phyloP scores from a whole-genome alignment of 148 eudicot genomes.

The Euryodendron excelsum region DNA sequence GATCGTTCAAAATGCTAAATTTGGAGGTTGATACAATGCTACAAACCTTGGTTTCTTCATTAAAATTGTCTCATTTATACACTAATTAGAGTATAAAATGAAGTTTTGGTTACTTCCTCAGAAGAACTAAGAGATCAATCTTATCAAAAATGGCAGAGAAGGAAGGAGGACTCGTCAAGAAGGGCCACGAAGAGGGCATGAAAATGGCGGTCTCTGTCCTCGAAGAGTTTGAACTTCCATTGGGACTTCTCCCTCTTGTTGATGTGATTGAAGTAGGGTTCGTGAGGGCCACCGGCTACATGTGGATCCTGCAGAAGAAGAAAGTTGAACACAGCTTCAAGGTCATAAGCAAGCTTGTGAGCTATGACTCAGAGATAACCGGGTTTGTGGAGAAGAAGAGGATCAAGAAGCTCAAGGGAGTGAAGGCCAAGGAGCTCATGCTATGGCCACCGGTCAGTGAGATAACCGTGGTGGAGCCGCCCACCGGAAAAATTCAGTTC shows the following conservation, averaged over 20 bases:
- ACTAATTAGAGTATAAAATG: neutral
- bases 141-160: constrained; percentile 9
- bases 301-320: constrained; percentile 6
- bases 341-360: neutral
- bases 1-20: too few relatives aligned
- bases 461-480: neutral
- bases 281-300: constrained; percentile 2
- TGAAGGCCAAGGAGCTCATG: neutral
- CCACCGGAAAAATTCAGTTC: neutral
- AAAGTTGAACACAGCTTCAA: constrained; percentile 5
- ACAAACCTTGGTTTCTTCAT: constrained; percentile 1
- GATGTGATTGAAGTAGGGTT: constrained; percentile 11
- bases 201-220: neutral
- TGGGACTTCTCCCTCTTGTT: constrained; percentile 3
- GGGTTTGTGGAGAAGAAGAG: neutral
- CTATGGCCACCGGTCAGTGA: neutral
- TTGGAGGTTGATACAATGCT: too few relatives aligned
- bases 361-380: neutral
- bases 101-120: neutral
- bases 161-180: constrained; percentile 12
- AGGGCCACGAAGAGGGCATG: constrained; percentile 7
- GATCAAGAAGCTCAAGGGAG: neutral
- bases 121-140: neutral
- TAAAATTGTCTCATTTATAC: neutral
- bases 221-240: constrained; percentile 10